Evolutionary conservation across 352 stramenopile species (phyloP), one percentile per base, ranked within the genome.

Genomic region (Globisporangium radiosum): DNA sequence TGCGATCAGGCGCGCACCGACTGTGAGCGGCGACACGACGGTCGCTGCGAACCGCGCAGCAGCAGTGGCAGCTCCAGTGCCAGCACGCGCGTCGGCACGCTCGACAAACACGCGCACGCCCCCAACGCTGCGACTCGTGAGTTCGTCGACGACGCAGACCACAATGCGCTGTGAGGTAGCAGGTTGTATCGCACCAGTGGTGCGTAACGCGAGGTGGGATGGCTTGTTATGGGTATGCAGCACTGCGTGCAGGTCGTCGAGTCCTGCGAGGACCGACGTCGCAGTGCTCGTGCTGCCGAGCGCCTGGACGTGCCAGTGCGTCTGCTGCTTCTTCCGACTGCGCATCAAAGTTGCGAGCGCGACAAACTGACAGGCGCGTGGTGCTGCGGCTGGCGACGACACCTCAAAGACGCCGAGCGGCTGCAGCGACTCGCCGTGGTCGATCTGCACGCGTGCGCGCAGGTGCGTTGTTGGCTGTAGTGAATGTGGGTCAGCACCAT

Each of bases 51-150:
- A 47, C 3, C 64, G 40, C 40, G 40, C 65, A 17, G 70, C 25
- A 33, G 25, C 25, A 33, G 25, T 33, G 25, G 25, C 25, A 33
- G 25, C 25, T 33, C 25, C 25, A 33, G 1, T 33, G 25, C 25
- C 25, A 33, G 25, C 25, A 33, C 25, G 25, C 25, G 25, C 60
- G 43, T 76, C 74, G 52, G 79, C 64, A 9, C 73, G 76, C 43
- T 88, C 77, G 37, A 89, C 65, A 43, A 89, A 87, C 7, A 89
- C 65, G 52, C 84, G 76, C 7, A 77, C 77, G 17, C 66, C 70
- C 19, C 72, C 60, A 7, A 89, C 58, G 0, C 77, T 68, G 9
- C 37, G 52, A 44, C 81, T 88, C 0, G 72, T 73, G 7, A 83
- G 66, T n/a, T 85, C 77, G 38, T 76, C 76, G 2, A 86, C 65